A percentile compares a stretch with the other conserved stretches of the same genome.
These are phyloP conservation scores for Pythium vanterpoolii DNA, from an alignment of 352 stramenopile genomes.

Conservation along the genomic window DNA sequence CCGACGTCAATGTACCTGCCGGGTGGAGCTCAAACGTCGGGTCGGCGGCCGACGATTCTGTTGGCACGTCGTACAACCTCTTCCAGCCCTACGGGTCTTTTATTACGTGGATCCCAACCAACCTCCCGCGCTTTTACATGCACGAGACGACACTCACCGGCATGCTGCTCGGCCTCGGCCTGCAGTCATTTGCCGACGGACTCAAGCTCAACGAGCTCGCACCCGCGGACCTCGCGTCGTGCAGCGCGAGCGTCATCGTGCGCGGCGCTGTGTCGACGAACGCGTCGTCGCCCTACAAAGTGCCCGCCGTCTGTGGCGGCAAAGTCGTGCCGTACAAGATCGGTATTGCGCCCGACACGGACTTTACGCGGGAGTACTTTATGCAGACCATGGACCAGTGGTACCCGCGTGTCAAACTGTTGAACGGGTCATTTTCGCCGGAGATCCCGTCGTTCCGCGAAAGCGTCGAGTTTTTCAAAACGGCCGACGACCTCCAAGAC, in stretches of 20 bases:
- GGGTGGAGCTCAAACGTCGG: slow-evolving; percentile 44
- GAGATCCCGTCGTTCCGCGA: slow-evolving; percentile 52
- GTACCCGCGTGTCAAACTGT: slow-evolving; percentile 48
- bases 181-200: slow-evolving; percentile 33
- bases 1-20: slow-evolving; percentile 41
- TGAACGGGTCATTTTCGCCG: slow-evolving; percentile 24
- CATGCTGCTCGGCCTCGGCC: slow-evolving; percentile 46
- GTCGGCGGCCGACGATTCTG: slow-evolving; percentile 19
- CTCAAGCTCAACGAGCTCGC: slow-evolving; percentile 45
- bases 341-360: slow-evolving; percentile 50
- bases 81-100: slow-evolving; percentile 34
- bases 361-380: slow-evolving; percentile 65
- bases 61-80: slow-evolving; percentile 52
- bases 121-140: slow-evolving; percentile 47
- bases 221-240: slow-evolving; percentile 23
- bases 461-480: slow-evolving; percentile 61
- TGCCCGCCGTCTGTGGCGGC: slow-evolving; percentile 34
- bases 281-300: slow-evolving; percentile 29
- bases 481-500: slow-evolving; percentile 35
- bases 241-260: slow-evolving; percentile 26
- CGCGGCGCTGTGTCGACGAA: slow-evolving; percentile 34
- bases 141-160: slow-evolving; percentile 53
- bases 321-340: slow-evolving; percentile 60
- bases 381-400: slow-evolving; percentile 58
- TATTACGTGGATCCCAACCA: slow-evolving; percentile 25